These are phyloP conservation scores for Xylariaceae sp. DNA, from an alignment of 2,329 filamentous ascomycete genomes.

Conservation along the genomic window DNA sequence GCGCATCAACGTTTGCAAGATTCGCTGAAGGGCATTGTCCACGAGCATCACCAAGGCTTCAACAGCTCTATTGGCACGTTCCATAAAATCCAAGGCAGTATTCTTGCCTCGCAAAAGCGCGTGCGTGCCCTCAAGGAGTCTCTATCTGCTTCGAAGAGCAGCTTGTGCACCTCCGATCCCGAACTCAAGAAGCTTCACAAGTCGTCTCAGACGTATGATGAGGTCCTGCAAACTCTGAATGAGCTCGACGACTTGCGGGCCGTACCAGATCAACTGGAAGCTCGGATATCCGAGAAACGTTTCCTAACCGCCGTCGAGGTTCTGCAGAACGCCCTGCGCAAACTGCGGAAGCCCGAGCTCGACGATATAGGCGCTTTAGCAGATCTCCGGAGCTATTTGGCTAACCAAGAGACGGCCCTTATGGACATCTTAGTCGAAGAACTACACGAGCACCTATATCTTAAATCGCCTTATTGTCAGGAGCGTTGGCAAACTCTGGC, in stretches of 20 bases:
- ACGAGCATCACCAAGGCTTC: conserved; percentile 98
- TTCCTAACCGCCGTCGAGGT: conserved; percentile 91
- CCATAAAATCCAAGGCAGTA: conserved; percentile 94
- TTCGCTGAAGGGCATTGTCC: conserved; percentile 89
- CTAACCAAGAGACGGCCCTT: conserved; percentile 84
- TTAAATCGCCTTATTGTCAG: conserved; percentile 96
- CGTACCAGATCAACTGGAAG: conserved; percentile 88
- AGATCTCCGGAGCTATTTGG: conserved; percentile 80
- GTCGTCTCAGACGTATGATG: conserved; percentile 84
- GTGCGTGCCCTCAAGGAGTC: conserved; percentile 79
- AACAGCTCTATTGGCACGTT: conserved; percentile 98
- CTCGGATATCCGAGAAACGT: conserved; percentile 90
- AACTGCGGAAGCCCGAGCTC: conserved; percentile 80
- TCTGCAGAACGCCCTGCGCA: conserved; percentile 76
- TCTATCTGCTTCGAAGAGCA: conserved; percentile 72
- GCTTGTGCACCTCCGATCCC: conserved; percentile 77
- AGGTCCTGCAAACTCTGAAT: conserved; percentile 74
- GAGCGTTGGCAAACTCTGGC: conserved; percentile 86
- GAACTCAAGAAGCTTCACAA: conserved; percentile 86
- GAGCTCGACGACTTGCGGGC: conserved; percentile 83
- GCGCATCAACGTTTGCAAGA: conserved; percentile 86
- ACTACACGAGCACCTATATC: conserved; percentile 91
- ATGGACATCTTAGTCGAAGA: conserved; percentile 97
- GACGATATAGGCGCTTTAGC: conserved; percentile 84
- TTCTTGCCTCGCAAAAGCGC: conserved; percentile 79